Base-by-base conservation (phyloP, 2,329 filamentous ascomycete species). In the Clarireedia homoeocarpa region DNA sequence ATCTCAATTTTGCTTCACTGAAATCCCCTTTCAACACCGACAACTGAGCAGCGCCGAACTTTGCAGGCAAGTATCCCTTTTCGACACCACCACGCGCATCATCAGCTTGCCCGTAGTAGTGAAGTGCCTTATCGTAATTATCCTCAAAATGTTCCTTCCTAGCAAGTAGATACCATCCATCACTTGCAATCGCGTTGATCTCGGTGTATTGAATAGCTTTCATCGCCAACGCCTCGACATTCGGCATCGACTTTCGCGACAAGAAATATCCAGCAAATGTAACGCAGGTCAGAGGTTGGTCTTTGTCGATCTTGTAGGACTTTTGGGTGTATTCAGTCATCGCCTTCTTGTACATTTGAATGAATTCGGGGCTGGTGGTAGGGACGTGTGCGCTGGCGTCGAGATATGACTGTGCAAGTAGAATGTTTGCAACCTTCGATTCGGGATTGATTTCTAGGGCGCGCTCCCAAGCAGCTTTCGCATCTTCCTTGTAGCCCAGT, bases 171-270 rank as follows among this genome's bases (percentile, higher is more conserved):
- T 96, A 99, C 91, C 92, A 97, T 38, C 94, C 95, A 69, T 99
- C 95, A 72, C 92, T 96, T 24, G 92, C 92, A 70, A 97, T 90
- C 3, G 91, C 89, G 70, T 96, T 96, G 64, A 97, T 89, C 68
- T 99, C 94, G 2, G 94, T 97, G 66, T 89, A 86, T 67, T 96
- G 90, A 60, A 99, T 96, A 6, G 94, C 91, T 70, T 94, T 94
- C 69, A 91, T 88, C 6, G 92, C 89, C 17, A 99, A 78, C 20
- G 85, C 84, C 63, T 97, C 91, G 9, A 94, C 91, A 58, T 90
- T 91, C 24, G 82, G 74, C 71, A 90, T 86, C 7, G 84, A 83
- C 69, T 91, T 95, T 66, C 88, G 82, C 2, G 90, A 85, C 27
- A 96, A 75, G 72, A 96, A 97, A 71, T 96, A 96, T 61, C 84